phyloP scores from a whole-genome alignment of 2,329 filamentous ascomycete genomes.

The Fusarium tanahbumbuense region DNA sequence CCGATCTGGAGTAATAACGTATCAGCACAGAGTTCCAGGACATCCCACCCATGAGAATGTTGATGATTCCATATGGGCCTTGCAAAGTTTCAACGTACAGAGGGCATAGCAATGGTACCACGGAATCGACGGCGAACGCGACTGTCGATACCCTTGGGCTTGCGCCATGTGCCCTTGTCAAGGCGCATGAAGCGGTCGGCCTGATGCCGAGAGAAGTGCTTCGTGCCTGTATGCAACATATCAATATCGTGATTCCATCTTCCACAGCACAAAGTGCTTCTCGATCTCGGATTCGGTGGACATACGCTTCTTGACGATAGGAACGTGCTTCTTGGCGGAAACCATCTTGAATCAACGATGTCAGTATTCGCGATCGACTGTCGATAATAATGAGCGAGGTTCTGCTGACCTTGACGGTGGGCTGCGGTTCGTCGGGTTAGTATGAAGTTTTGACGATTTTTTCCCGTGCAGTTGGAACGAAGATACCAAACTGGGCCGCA shows the following conservation, averaged over 20 bases:
- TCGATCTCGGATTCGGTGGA: slow-evolving; percentile 52
- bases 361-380: slow-evolving; percentile 45
- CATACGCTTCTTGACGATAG: slow-evolving; percentile 99
- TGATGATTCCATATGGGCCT: slow-evolving; percentile 9
- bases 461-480: neutral
- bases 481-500: neutral
- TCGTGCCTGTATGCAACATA: slow-evolving; percentile 73
- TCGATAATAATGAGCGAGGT: slow-evolving; percentile 21
- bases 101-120: slow-evolving; percentile 96
- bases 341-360: slow-evolving; percentile 77
- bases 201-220: slow-evolving; percentile 98
- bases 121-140: slow-evolving; percentile 97
- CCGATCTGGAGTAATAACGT: slow-evolving; percentile 76
- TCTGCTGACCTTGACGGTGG: slow-evolving; percentile 57
- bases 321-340: slow-evolving; percentile 98
- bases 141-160: slow-evolving; percentile 99
- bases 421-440: slow-evolving; percentile 52
- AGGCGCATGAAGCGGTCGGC: slow-evolving; percentile 96
- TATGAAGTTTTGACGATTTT: slow-evolving; percentile 14
- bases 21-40: slow-evolving; percentile 29
- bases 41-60: neutral
- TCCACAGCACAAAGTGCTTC: slow-evolving; percentile 28
- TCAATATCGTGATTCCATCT: slow-evolving; percentile 51
- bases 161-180: slow-evolving; percentile 86
- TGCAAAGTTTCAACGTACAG: slow-evolving; percentile 72